Base-by-base conservation (phyloP, 1,284 basidiomycete species). In the Schizophyllum amplum region DNA sequence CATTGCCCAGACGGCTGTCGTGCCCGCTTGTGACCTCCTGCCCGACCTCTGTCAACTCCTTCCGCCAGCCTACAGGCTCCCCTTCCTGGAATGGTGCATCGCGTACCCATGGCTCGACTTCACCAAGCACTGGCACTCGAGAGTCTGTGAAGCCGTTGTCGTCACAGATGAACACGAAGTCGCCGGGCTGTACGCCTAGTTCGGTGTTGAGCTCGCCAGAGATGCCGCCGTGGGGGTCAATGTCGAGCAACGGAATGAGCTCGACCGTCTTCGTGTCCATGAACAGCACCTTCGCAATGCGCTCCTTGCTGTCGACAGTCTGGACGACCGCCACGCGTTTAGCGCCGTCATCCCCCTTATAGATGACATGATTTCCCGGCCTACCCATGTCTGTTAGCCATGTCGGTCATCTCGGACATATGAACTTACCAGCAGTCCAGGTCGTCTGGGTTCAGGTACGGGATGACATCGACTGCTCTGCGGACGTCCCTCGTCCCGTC, bases 361-460 rank as follows among this genome's bases (percentile, higher is more conserved):
- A 94, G n/a, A 93, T 66, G 9, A 95, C 86, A 69, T 92, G 86
- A 64, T 97, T 93, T 24, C 94, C 94, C 3, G 94, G 94, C 92
- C 92, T 92, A 53, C 52, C 57, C 58, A 49, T 52, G 62, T 55
- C 55, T 55, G 51, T 59, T 53, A 62, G 13, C 52, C 51, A 51
- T 26, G 27, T 51, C 23, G 42, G 21, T 26, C 50, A 58, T 56
- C 47, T 47, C n/a, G 4, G 15, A 47, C 6, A 22, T 54, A n/a
- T n/a, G n/a, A 9, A 59, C 83, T 64, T 61, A 90, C 90, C 90
- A 92, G 68, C 85, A 90, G 67, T 92, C 90, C 66, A 90, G 88
- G 68, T 92, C 90, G 67, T 92, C 90, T 5, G 88, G 83, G 61
- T 90, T 91, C 52, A 89, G 67, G 66, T 95, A 90, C 0, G 92